These are phyloP conservation scores for Vanrija sp. DNA, from an alignment of 1,284 basidiomycete genomes.

Conservation along the genomic window DNA sequence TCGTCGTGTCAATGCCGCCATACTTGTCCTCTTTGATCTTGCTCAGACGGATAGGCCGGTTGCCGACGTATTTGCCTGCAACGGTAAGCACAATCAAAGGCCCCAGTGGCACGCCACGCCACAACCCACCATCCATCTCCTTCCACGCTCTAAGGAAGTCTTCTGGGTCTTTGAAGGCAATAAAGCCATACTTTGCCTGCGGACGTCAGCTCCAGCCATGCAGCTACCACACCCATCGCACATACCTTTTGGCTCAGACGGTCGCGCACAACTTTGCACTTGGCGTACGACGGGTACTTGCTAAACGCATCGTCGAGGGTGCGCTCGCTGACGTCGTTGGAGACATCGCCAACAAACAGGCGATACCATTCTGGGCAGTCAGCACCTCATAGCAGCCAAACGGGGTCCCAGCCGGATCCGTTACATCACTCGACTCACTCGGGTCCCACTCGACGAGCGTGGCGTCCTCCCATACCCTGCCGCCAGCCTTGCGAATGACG, in stretches of 20 bases:
- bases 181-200: slow-evolving; percentile 94
- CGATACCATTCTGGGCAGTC: slow-evolving; percentile 80
- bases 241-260: slow-evolving; percentile 78
- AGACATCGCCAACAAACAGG: slow-evolving; percentile 94
- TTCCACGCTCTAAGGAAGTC: slow-evolving; percentile 99
- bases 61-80: slow-evolving; percentile 92
- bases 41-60: slow-evolving; percentile 82
- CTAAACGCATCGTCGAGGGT: slow-evolving; percentile 87
- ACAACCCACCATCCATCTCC: slow-evolving; percentile 89
- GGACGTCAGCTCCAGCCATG: slow-evolving; percentile 3
- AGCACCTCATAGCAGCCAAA: too few relatives aligned
- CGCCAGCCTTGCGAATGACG: slow-evolving; percentile 88
- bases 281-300: slow-evolving; percentile 86
- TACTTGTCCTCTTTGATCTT: slow-evolving; percentile 87
- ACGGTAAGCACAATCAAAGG: background rate
- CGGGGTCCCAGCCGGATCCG: background rate
- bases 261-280: slow-evolving; percentile 91
- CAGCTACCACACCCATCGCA: background rate
- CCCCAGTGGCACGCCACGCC: background rate
- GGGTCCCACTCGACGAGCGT: slow-evolving; percentile 97
- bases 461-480: slow-evolving; percentile 97
- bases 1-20: slow-evolving; percentile 75
- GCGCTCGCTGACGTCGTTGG: slow-evolving; percentile 96
- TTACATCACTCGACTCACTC: slow-evolving; percentile 56
- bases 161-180: slow-evolving; percentile 96